Percentiles rank a stretch among this genome's conserved stretches.
Conservation (phyloP, 1,284 basidiomycete species). For the Ceratobasidium sp. region DNA sequence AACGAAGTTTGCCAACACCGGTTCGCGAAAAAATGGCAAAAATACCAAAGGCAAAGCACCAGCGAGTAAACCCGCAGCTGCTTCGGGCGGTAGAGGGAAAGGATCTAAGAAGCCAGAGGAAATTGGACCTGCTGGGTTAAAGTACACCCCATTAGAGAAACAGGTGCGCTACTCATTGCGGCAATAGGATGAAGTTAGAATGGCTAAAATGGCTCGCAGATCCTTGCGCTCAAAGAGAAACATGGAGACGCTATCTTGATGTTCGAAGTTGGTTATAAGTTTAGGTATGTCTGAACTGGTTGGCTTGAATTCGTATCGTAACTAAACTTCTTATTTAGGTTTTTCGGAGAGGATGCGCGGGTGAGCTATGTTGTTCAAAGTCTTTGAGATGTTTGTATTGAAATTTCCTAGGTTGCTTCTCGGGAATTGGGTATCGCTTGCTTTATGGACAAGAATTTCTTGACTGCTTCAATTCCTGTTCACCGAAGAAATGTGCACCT, state of each 20-base stretch:
- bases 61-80: slow-evolving; percentile 50
- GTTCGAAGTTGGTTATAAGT: slow-evolving; percentile 92
- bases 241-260: slow-evolving; percentile 84
- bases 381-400: slow-evolving; percentile 17
- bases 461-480: slow-evolving; percentile 85
- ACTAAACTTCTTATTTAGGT: slow-evolving; percentile 57
- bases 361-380: slow-evolving; percentile 57
- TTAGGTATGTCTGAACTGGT: slow-evolving; percentile 59
- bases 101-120: slow-evolving; percentile 62
- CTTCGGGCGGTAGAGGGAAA: slow-evolving; percentile 55
- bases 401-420: slow-evolving; percentile 72
- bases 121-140: slow-evolving; percentile 80
- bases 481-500: slow-evolving; percentile 88
- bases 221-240: slow-evolving; percentile 77
- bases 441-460: slow-evolving; percentile 83
- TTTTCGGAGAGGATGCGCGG: slow-evolving; percentile 92
- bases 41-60: slow-evolving; percentile 50
- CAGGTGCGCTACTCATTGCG: slow-evolving; percentile 66
- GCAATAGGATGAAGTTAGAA: neutral
- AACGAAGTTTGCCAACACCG: slow-evolving; percentile 40
- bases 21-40: slow-evolving; percentile 20
- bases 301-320: neutral
- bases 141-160: slow-evolving; percentile 87
- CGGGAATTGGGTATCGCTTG: slow-evolving; percentile 86
- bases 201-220: slow-evolving; percentile 55